Base-by-base conservation (phyloP, 495 filamentous ascomycete species). In the Penicillium odoratum region DNA sequence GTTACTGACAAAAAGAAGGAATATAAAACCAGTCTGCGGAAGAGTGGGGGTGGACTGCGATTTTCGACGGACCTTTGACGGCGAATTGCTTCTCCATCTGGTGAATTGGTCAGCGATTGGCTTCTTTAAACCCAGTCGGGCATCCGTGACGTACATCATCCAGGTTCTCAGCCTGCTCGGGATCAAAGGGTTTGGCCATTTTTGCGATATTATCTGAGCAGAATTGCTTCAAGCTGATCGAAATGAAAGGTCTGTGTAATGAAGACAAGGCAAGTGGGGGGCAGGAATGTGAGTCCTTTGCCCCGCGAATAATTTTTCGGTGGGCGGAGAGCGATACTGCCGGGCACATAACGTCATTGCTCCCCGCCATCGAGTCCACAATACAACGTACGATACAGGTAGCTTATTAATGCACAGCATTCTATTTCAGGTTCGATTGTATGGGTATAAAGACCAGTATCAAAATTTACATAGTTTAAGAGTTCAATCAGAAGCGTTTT, bases 1-100 rank as follows among this genome's bases (percentile, higher is more conserved):
- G 63, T 53, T 40, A 4, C 15, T 5, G 15, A 25, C 40, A 13
- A 31, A 21, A 10, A 30, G 4, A n/a, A 48, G 7, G 26, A 0
- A 31, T 29, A 8, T 26, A 50, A 3, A 6, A 11, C 3, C 8
- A 50, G 29, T 15, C 9, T 1, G 7, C 13, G 15, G 16, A 51
- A 51, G 4, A 15, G 21, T 36, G 13, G 38, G 21, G 48, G 43
- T 33, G 4, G 25, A 48, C 7, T 40, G 28, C 3, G 11, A n/a
- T 51, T 33, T 0, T 3, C 1, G 11, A 68, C 78, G 25, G 66
- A 91, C 90, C 90, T 81, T 98, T 98, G 64, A 99, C 94, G 34
- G 95, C 94, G 66, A 99, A 99, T 74, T 98, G 95, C 81, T 97
- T 97, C 83, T 99, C 94, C 69, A 98, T 97, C 91, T 98, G 57